Conservation (phyloP, 805 yeast genomes). For the Candida alai region DNA sequence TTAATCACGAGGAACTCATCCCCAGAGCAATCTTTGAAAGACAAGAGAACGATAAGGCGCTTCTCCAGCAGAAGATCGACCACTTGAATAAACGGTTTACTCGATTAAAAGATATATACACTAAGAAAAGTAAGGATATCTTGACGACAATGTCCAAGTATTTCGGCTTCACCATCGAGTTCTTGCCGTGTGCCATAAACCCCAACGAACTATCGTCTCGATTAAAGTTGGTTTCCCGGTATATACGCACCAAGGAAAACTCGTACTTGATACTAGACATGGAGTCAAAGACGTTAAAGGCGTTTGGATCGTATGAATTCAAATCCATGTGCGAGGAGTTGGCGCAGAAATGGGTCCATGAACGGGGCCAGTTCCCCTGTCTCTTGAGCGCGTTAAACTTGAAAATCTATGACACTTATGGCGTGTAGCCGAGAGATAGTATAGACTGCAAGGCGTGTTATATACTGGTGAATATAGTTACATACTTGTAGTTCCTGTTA, state of each 20-base stretch:
- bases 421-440: conserved; percentile 7
- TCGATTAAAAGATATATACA: conserved; percentile 55
- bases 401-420: conserved; percentile 51
- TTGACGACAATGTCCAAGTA: conserved; percentile 61
- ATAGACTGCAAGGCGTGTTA: too few species aligned
- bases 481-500: conserved; percentile 8
- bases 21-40: conserved; percentile 67
- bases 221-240: conserved; percentile 52
- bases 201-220: conserved; percentile 47
- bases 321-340: conserved; percentile 44
- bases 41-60: conserved; percentile 49
- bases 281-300: conserved; percentile 49
- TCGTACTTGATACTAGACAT: conserved; percentile 58
- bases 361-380: conserved; percentile 69
- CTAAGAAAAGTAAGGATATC: conserved; percentile 67
- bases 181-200: conserved; percentile 43
- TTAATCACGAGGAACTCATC: conserved; percentile 27
- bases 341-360: conserved; percentile 62
- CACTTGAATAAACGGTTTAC: conserved; percentile 48
- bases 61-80: conserved; percentile 44
- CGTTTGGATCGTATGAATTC: conserved; percentile 41
- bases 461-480: conserved; percentile 4
- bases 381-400: conserved; percentile 72
- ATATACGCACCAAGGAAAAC: conserved; percentile 23
- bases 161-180: conserved; percentile 72